These are phyloP conservation scores for Amanita rubescens DNA, from an alignment of 768 basidiomycete species.

Conservation along the genomic window DNA sequence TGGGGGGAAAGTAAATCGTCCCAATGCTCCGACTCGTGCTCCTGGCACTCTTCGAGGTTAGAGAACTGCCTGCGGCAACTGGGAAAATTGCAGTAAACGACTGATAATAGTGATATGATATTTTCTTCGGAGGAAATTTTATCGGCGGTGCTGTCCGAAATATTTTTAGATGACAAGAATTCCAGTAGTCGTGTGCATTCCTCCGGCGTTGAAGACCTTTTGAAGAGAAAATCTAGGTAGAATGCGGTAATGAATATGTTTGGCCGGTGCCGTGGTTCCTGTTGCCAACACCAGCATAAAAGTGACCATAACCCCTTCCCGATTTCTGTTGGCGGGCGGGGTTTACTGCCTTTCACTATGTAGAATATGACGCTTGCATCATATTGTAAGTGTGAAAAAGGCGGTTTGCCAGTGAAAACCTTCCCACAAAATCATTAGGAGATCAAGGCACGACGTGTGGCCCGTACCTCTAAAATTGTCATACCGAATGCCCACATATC, in stretches of 20 bases:
- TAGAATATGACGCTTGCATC: constrained; percentile 11
- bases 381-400: constrained; percentile 9
- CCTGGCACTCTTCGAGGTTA: constrained; percentile 3
- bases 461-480: constrained; percentile 26
- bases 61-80: neutral
- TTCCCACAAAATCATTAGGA: neutral
- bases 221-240: neutral
- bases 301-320: constrained; percentile 6
- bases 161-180: neutral
- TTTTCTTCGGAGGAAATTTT: neutral
- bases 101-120: neutral
- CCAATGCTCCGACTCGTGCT: constrained; percentile 5
- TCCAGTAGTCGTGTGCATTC: neutral
- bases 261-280: constrained; percentile 8
- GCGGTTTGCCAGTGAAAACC: constrained; percentile 11
- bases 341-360: constrained; percentile 1
- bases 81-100: constrained; percentile 4
- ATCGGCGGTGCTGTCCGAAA: neutral
- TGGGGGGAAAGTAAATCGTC: neutral
- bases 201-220: neutral
- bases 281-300: constrained; percentile 7
- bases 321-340: constrained; percentile 7
- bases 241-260: neutral
- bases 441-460: neutral
- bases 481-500: constrained; percentile 33